Conservation (phyloP, 371 early-diverging fungal genomes). For the Funneliformis caledonium region DNA sequence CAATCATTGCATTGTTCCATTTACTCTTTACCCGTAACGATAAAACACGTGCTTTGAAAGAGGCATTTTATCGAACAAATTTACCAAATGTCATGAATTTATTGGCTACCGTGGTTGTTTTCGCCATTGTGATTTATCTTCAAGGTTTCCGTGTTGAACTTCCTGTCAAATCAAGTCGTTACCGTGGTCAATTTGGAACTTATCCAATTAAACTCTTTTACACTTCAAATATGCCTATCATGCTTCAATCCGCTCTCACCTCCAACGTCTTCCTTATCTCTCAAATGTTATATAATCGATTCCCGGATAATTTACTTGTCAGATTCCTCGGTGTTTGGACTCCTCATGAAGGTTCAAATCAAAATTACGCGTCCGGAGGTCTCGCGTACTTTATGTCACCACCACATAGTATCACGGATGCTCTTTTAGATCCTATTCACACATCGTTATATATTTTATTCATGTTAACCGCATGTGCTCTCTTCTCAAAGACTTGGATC, state of each 20-base stretch:
- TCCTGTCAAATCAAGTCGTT: slow-evolving; percentile 95
- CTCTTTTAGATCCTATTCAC: slow-evolving; percentile 92
- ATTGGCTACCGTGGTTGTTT: slow-evolving; percentile 89
- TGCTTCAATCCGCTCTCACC: slow-evolving; percentile 98
- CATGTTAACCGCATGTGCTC: slow-evolving; percentile 93
- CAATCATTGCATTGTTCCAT: slow-evolving; percentile 95
- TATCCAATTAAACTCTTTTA: slow-evolving; percentile 99
- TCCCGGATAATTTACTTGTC: slow-evolving; percentile 94
- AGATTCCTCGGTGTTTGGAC: slow-evolving; percentile 98
- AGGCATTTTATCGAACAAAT: slow-evolving; percentile 97
- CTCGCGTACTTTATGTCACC: slow-evolving; percentile 98
- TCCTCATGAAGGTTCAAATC: slow-evolving; percentile 85
- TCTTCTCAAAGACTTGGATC: slow-evolving; percentile 98
- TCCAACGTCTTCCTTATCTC: slow-evolving; percentile 97
- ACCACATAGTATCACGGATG: slow-evolving; percentile 85
- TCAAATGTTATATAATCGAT: slow-evolving; percentile 94
- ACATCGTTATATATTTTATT: slow-evolving; percentile 93
- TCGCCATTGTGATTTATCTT: slow-evolving; percentile 97
- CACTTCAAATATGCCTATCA: slow-evolving; percentile 99
- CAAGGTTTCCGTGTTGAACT: slow-evolving; percentile 99
- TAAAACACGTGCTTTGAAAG: slow-evolving; percentile 97
- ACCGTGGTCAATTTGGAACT: slow-evolving; percentile 96
- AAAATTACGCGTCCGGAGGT: slow-evolving; percentile 91
- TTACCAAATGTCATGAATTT: slow-evolving; percentile 97
- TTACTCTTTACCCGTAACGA: slow-evolving; percentile 94